Evolutionary conservation across 2,329 filamentous ascomycete genomes (phyloP), one percentile per base, ranked within the genome.

Genomic region (Aureobasidium sp.): DNA sequence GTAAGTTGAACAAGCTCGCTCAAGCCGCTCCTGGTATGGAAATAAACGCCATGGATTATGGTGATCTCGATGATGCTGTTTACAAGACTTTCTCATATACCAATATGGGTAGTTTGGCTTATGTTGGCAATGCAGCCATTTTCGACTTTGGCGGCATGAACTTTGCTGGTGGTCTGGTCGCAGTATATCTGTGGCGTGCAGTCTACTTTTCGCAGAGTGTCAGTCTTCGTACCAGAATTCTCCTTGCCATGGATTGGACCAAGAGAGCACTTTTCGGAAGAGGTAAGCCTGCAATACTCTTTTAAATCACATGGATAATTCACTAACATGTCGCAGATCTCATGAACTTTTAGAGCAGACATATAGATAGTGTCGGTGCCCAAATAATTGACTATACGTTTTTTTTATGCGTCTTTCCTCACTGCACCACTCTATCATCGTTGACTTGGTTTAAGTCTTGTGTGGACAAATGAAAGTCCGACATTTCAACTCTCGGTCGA

Each of bases 181-280:
- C 92, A 0, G 93, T 97, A 53, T 99, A 99, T 74, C 84, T 96
- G 37, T 99, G 94, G 94, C 82, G 94, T 65, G 92, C 90, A 66
- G 88, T 97, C 15, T 99, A 99, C 77, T 99, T 99, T 78, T 91
- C 94, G 13, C 91, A 99, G 80, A 96, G 91, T 71, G 94, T 99
- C 52, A 97, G 92, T 75, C 82, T 97, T 64, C 81, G 94, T 68
- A 99, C 94, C 29, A 84, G 93, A 65, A 84, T 91, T 66, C 76
- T 99, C 70, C 80, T 99, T 75, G 91, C 91, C 20, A 97, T 99
- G 94, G 94, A 99, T 74, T 99, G 94, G 94, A 87, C 86, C n/a
- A 99, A 97, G 84, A 83, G 95, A 73, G 90, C 91, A 13, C 76
- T 99, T 26, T 99, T 99, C 78, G 94, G 94, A 68, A 84, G 94